phyloP scores from a whole-genome alignment of 148 eudicot species.

The Simmondsia chinensis region DNA sequence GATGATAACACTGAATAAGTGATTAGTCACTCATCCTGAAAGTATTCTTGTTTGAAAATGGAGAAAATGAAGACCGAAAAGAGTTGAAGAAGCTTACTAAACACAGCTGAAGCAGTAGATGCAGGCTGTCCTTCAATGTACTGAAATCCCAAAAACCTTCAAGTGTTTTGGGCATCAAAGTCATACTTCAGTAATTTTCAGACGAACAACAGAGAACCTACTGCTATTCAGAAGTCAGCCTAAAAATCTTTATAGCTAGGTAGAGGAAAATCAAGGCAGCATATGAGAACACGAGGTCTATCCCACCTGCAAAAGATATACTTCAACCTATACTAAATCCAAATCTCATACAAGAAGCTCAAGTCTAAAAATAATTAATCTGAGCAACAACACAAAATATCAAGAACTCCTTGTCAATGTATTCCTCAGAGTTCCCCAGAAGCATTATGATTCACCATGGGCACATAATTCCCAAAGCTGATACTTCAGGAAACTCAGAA shows the following conservation, averaged over 20 bases:
- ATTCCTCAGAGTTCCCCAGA: no score
- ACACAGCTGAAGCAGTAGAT: conserved; percentile 22
- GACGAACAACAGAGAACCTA: conserved; percentile 10
- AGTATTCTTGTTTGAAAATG: neutral
- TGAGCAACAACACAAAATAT: neutral
- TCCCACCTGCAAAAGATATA: no score
- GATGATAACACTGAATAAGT: no score
- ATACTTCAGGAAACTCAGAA: no score
- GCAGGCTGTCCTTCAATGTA: conserved; percentile 41
- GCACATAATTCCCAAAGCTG: no score
- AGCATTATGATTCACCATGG: no score
- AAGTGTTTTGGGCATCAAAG: conserved; percentile 28
- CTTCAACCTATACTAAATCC: no score
- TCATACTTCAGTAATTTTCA: conserved; percentile 26
- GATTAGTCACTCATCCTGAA: no score
- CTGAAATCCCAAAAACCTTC: conserved; percentile 93
- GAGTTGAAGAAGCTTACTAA: conserved; percentile 36
- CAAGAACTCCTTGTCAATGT: no score
- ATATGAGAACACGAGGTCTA: no score
- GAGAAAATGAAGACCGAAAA: neutral
- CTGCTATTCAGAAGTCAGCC: conserved; percentile 15
- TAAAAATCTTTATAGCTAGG: conserved; percentile 10
- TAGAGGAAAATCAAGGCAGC: no score
- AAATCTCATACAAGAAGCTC: no score
- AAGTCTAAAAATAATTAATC: neutral